Evolutionary conservation across 1,284 basidiomycete genomes (phyloP), one percentile per base, ranked within the genome.

Genomic region (Peniophora sp.): DNA sequence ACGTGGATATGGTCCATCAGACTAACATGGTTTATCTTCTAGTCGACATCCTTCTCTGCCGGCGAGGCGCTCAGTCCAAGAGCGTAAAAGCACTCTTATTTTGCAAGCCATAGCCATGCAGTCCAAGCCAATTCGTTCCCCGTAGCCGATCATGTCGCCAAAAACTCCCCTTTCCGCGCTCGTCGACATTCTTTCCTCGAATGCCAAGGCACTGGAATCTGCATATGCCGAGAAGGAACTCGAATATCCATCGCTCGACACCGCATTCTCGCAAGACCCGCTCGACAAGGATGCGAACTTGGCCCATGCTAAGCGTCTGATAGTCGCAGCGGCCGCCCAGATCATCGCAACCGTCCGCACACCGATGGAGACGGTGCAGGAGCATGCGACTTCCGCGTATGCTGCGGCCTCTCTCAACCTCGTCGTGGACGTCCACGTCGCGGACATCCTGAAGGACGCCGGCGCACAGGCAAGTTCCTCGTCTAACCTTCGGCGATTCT

Each of bases 201-300:
- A 56, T 14, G 59, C 61, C 1, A 43, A 59, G 35, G 53, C 55
- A 3, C 49, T 65, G 9, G 58, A 64, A 52, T 45, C 53, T 14
- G 54, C 55, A 0, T 61, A 63, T 43, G 36, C 59, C 0, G 59
- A 58, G 38, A 47, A 59, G 27, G 59, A 41, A 56, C 14, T 50
- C 50, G 2, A n/a, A n/a, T 53, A 56, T 22, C 63, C 64, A 3
- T 57, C 60, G 0, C 61, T 66, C 36, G 58, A 65, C 27, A 58
- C 62, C 2, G 58, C 61, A 1, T 61, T 59, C 55, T 45, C 38
- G 9, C 59, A 61, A 3, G 39, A 34, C 11, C 36, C 49, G 11
- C 41, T 51, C 3, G 52, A 53, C 24, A 22, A 25, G 1, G 50
- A 53, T 20, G 36, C 46, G 49, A 41, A 11, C 45, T 51, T 8